Base-by-base conservation (phyloP, 2,329 filamentous ascomycete species). In the Xylaria arbuscula region DNA sequence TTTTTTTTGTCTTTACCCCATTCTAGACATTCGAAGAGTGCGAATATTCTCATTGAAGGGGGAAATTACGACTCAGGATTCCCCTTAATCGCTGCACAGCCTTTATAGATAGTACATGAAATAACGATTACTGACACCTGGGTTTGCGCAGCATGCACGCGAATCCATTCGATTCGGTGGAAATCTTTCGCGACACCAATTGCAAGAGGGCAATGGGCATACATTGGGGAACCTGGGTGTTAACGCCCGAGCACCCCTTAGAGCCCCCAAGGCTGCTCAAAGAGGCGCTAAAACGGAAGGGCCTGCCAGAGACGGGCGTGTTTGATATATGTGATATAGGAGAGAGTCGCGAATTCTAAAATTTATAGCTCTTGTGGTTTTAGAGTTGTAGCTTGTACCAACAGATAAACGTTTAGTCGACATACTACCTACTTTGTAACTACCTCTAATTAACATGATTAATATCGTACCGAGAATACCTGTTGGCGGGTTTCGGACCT, bases 151-250 rank as follows among this genome's bases (percentile, higher is more conserved):
- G 66, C 22, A 90, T 97, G 86, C 95, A 98, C 78, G 91, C 92
- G 8, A 92, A 97, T 78, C 95, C 95, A 0, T 90, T 89, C 72
- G 95, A 98, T 78, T 88, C 91, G 0, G 94, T 97, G 45, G 93
- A 96, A 75, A 97, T 98, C 73, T 97, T 97, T 80, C 80, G 84
- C 7, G 94, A 98, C 74, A 97, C 93, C 0, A 87, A 86, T 73
- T 98, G 94, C 82, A 85, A 87, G 74, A 84, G 82, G 19, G 94
- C 94, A 24, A 85, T 98, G 82, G 94, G 89, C 1, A 97, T 98
- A 74, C 95, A 98, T 78, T 98, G 94, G 94, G 94, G 94, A 2
- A 90, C 92, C 0, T 98, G 94, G 93, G 90, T 93, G 0, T 80
- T 97, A 73, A 97, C 94, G 0, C 85, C 89, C 68, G 95, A 98